Base-by-base conservation (phyloP, 2,329 filamentous ascomycete genomes). In the Exophiala lecanii-corni region DNA sequence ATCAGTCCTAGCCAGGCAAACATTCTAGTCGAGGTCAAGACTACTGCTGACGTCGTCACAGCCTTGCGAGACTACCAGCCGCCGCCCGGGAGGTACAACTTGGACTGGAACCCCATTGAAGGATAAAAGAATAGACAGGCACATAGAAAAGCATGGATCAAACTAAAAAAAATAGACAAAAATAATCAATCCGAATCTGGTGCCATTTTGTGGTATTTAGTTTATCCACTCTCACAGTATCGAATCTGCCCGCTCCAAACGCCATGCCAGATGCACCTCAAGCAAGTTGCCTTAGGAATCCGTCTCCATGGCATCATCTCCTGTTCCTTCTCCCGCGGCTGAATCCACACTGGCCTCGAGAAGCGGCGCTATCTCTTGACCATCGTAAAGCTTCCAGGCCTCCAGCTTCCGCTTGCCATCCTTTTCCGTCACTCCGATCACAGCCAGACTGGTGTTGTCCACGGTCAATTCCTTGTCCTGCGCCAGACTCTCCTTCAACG, bases 381-480 rank as follows among this genome's bases (percentile, higher is more conserved):
- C 89, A 64, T 98, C 92, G 60, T 86, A 92, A 54, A 95, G 74
- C 73, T 86, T 87, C 71, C 97, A 97, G 52, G 79, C 78, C 74
- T 97, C 86, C 21, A 84, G 55, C 55, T 68, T 72, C 65, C 75
- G 76, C 62, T 71, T 73, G 41, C 71, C 66, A 43, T 70, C 65
- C 36, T 77, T 70, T 36, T 79, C 57, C 5, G 28, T 38, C 16
- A 55, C 20, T 7, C 89, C 89, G 16, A 89, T 86, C 49, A 96
- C 75, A 26, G 86, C 89, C 41, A 98, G 79, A 57, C 88, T 95
- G 41, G 89, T 95, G 72, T 98, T 98, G 66, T 97, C 92, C 30
- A 96, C 80, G 42, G 91, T 97, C 65, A 98, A 72, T 76, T 97
- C 89, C 74, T 94, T 94, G 70, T 98, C 92, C 77, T 97, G 91